Percentiles rank a stretch among this genome's conserved stretches.
These are phyloP conservation scores for Carex kokanica DNA, from an alignment of 176 grass and related monocot species.

Conservation along the genomic window DNA sequence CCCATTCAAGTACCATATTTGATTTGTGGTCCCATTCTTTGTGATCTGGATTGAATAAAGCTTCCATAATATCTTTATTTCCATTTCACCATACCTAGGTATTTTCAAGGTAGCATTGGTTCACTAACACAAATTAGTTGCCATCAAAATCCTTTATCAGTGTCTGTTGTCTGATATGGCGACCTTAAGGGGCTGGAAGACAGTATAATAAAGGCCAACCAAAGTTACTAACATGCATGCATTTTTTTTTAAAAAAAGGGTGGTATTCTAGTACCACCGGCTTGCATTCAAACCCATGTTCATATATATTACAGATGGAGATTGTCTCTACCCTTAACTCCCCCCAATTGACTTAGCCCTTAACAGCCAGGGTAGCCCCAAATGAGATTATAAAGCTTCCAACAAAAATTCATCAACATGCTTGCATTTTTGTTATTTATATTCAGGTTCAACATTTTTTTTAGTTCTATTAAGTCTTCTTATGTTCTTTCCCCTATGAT, in stretches of 20 bases:
- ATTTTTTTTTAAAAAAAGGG: not conserved
- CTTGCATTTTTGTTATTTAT: conserved; percentile 5
- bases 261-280: no score
- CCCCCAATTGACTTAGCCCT: no score
- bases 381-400: no score
- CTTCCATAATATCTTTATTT: not conserved
- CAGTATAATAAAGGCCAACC: not conserved
- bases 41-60: not conserved
- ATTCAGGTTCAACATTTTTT: not conserved
- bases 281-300: no score
- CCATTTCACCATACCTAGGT: not conserved
- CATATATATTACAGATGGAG: no score
- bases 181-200: not conserved
- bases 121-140: not conserved
- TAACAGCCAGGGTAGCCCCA: no score
- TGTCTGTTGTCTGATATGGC: not conserved
- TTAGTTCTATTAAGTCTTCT: not conserved
- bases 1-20: not conserved
- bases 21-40: not conserved
- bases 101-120: not conserved
- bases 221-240: not conserved
- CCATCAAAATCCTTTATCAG: not conserved
- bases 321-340: no score
- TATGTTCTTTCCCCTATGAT: not conserved
- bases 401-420: not conserved